Conservation (phyloP, 345 rosid genomes). For the Atalantia buxifolia region DNA sequence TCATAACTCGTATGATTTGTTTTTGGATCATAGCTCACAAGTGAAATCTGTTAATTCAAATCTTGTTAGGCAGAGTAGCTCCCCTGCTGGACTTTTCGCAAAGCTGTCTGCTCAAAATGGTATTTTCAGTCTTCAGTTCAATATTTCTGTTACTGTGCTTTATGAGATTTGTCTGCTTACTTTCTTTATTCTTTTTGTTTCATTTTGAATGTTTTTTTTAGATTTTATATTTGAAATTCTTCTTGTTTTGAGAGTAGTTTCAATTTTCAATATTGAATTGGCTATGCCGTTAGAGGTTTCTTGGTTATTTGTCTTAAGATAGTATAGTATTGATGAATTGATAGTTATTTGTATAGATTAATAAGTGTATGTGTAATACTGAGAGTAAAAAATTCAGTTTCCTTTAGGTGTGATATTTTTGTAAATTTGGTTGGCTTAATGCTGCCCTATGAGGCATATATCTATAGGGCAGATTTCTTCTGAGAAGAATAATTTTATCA, state of each 20-base stretch:
- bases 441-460: not conserved
- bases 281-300: not conserved
- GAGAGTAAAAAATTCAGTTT: not conserved
- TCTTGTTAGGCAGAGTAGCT: slow-evolving; percentile 73
- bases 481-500: not conserved
- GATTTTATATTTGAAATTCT: not conserved
- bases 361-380: no score
- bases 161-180: not conserved
- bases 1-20: slow-evolving; percentile 37
- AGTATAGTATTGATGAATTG: no score
- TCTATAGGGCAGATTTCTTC: not conserved
- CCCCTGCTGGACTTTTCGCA: slow-evolving; percentile 70
- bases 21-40: slow-evolving; percentile 36
- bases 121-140: slow-evolving; percentile 26
- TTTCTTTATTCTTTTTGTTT: not conserved
- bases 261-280: not conserved
- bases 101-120: slow-evolving; percentile 70
- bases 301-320: no score
- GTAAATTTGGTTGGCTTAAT: not conserved
- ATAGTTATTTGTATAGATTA: no score
- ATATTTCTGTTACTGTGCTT: not conserved
- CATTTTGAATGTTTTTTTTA: not conserved
- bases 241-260: not conserved
- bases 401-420: not conserved
- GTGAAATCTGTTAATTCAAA: slow-evolving; percentile 40